Percentiles rank a stretch among this genome's conserved stretches.
These are phyloP conservation scores for Teratosphaeriaceae sp. DNA, from an alignment of 2,329 filamentous ascomycete species.

Conservation along the genomic window DNA sequence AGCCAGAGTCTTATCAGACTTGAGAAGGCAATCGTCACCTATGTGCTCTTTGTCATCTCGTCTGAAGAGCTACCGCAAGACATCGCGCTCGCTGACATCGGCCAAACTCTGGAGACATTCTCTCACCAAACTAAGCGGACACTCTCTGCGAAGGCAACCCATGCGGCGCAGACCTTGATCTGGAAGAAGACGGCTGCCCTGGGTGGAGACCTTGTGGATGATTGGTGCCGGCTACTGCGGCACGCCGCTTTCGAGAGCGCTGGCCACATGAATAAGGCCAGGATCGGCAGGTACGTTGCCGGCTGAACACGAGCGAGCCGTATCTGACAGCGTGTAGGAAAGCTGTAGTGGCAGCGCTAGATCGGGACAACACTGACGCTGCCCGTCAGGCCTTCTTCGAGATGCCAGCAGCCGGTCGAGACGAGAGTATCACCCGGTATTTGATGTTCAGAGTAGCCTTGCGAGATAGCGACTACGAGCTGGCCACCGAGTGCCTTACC, in stretches of 20 bases:
- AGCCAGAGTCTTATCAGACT: constrained; percentile 50
- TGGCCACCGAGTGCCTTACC: constrained; percentile 57
- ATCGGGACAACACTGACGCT: constrained; percentile 47
- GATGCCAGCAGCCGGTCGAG: constrained; percentile 43
- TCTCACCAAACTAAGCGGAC: constrained; percentile 38
- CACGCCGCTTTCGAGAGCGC: constrained; percentile 60
- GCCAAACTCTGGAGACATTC: constrained; percentile 38
- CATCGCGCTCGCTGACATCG: constrained; percentile 29
- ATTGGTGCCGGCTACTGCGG: constrained; percentile 65
- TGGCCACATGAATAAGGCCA: constrained; percentile 59
- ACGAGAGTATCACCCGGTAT: constrained; percentile 21
- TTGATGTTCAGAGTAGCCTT: constrained; percentile 25
- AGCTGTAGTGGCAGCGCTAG: constrained; percentile 62
- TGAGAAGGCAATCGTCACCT: constrained; percentile 61
- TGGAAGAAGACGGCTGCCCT: constrained; percentile 55
- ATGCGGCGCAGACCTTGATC: constrained; percentile 63
- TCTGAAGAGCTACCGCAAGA: constrained; percentile 21
- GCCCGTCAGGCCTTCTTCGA: constrained; percentile 51
- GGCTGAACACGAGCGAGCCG: neutral
- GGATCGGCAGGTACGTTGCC: constrained; percentile 27
- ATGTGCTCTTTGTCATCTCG: constrained; percentile 56
- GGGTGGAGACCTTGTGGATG: neutral
- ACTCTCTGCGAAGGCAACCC: constrained; percentile 55
- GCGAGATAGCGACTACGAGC: constrained; percentile 29
- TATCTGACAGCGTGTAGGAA: constrained; percentile 56